Conservation (phyloP, 495 filamentous ascomycete genomes). For the Hypoxylon crocopeplum region DNA sequence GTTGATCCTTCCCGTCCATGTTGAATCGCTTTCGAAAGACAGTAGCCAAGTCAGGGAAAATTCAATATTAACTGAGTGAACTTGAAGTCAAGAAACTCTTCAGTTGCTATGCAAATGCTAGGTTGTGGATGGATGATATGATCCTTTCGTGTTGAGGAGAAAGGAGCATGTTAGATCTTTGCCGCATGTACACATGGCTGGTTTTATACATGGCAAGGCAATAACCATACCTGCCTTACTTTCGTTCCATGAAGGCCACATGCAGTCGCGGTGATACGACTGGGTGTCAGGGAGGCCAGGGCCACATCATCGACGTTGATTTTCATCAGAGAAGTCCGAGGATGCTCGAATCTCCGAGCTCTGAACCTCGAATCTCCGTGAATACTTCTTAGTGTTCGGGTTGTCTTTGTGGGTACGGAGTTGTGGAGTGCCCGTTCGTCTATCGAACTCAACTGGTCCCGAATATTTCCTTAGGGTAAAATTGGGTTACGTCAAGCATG, state of each 20-base stretch:
- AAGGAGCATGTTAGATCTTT: background rate
- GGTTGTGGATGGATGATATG: background rate
- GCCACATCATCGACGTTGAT: constrained; percentile 14
- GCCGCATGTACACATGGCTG: background rate
- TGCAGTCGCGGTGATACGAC: constrained; percentile 8
- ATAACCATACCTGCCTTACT: background rate
- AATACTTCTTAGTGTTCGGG: background rate
- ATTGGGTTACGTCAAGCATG: no score
- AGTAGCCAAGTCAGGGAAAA: no score
- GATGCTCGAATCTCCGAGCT: constrained; percentile 25
- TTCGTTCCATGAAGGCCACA: background rate
- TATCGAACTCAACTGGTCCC: no score
- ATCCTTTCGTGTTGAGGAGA: background rate
- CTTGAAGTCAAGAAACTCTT: background rate
- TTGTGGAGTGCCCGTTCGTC: no score
- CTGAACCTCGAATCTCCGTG: constrained; percentile 14
- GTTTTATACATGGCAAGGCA: constrained; percentile 5
- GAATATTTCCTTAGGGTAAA: no score
- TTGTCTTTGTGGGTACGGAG: no score
- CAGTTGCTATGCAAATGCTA: background rate
- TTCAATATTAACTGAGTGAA: no score
- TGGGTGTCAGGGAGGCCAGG: background rate
- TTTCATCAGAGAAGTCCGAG: constrained; percentile 12
- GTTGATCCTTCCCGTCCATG: constrained; percentile 19
- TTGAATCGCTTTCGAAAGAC: no score